A percentile compares a stretch with the other conserved stretches of the same genome.
phyloP scores from a whole-genome alignment of 768 basidiomycete genomes.

The Podaxis rugospora region DNA sequence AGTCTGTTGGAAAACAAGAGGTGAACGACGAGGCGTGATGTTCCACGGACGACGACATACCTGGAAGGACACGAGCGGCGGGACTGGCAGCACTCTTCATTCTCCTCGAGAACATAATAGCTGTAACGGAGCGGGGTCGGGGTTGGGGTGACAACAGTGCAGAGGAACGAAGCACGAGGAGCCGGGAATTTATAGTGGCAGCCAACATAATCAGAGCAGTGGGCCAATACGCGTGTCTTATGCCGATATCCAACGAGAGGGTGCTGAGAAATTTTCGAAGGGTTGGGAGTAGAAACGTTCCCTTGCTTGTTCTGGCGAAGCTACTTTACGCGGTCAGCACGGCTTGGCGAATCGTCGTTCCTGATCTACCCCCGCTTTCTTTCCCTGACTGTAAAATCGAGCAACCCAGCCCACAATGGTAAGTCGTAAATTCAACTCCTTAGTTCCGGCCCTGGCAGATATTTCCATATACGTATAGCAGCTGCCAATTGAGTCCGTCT shows the following conservation, averaged over 20 bases:
- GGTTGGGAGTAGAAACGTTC: neutral
- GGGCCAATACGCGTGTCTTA: neutral
- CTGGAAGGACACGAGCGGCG: constrained; percentile 23
- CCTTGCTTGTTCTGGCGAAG: neutral
- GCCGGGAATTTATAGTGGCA: constrained; percentile 5
- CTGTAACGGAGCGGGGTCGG: neutral
- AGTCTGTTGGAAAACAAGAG: constrained; percentile 40
- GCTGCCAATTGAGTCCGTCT: too few relatives aligned
- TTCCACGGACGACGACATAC: constrained; percentile 16
- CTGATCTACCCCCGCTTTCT: neutral
- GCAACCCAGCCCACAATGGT: neutral
- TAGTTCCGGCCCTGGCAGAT: neutral
- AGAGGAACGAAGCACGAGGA: neutral
- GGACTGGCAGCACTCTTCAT: neutral
- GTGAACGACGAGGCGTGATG: neutral
- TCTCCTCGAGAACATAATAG: constrained; percentile 1
- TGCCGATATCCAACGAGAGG: neutral
- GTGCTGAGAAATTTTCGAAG: constrained; percentile 7
- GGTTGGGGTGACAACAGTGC: neutral
- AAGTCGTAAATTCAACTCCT: neutral
- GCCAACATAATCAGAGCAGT: neutral
- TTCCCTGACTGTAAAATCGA: neutral
- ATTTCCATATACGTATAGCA: neutral
- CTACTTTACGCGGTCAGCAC: neutral
- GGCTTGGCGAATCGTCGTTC: neutral